Evolutionary conservation across 1,139 yeast genomes (phyloP), one percentile per base, ranked within the genome.

Genomic region (Nakaseomyces uthaithaninus): DNA sequence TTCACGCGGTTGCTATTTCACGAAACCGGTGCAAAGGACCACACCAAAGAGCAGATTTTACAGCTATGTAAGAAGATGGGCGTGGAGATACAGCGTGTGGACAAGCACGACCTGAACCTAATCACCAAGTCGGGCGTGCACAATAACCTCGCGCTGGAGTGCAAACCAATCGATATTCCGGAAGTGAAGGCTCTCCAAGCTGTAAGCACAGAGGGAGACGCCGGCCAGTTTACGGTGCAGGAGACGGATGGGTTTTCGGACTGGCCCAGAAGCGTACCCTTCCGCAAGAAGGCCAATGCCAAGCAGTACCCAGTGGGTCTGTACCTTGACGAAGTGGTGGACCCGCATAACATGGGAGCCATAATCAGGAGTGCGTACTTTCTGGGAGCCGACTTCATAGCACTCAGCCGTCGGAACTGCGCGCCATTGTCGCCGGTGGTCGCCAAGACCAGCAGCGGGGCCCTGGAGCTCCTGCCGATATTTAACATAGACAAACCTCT

Each of bases 281-380:
- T 36, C 33, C 33, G 33, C 17, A 27, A 48, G 22, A 37, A 51
- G 14, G 43, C 52, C 31, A 48, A 55, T 3, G 50, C 48, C 22
- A 60, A 62, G 35, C 61, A 60, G 27, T 67, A 65, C 51, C 94
- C 95, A 0, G 54, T 87, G 14, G 95, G 91, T 0, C 52, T 87
- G 3, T 85, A 74, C 52, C 62, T 87, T 33, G 96, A 87, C 60
- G 89, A 84, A 45, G 71, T 89, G 39, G 78, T 87, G 4, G 96
- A 89, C 57, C 94, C 96, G 0, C 94, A 85, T 57, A 89, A 89
- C 56, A 68, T 85, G 52, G 97, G 97, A 2, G 94, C 94, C 25
- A 77, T 89, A 37, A 63, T 86, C 24, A 68, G 97, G 54, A 74
- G 89, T 1, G 93, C 94, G 0, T 83, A 77, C 60, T 87, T 72